Evolutionary conservation across 176 grass and related monocot species (phyloP), one percentile per base, ranked within the genome.

Genomic region (Lolium multiflorum): DNA sequence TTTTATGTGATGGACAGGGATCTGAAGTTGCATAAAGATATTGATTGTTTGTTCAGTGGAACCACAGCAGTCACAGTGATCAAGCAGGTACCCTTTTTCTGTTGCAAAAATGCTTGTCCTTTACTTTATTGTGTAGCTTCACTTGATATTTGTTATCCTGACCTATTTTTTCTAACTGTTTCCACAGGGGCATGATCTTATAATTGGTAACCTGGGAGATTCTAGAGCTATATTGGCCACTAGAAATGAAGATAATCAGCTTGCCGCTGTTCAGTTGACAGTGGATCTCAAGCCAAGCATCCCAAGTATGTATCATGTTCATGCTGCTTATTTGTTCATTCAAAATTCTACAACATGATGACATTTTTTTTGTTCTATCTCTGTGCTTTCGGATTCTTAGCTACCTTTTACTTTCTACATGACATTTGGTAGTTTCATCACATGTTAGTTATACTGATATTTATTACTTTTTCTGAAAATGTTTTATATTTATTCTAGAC

Each of bases 1-100:
- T 98, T 95, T 78, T 82, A 87, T 88, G 85, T 83, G 9, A 87
- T 98, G 87, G 95, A 98, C 83, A 95, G 82, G 79, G 95, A 98
- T 84, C 88, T 98, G 78, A 93, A 83, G 81, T 28, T 80, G 18
- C 87, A 93, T 80, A 73, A 81, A 78, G 89, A 83, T 82, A 89
- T 98, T 78, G 87, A 93, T 83, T 95, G 93, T 76, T 50, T 82
- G 15, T 93, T 86, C 87, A 98, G 95, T 90, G 95, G 95, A 69
- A 90, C 89, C 65, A 98, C 95, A 78, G 93, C 95, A 64, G 93
- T 98, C n/a, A 92, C 95, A 82, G 59, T 95, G 63, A 73, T 98
- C 76, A 98, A 98, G 77, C 89, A 93, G 91, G 95, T 98, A 76
- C 21, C 41, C 18, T 76, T 31, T 52, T 50, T 64, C 61, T 0